Percentiles rank a stretch among this genome's conserved stretches.
phyloP scores from a whole-genome alignment of 257 asterid species.

The Solanum piurae region DNA sequence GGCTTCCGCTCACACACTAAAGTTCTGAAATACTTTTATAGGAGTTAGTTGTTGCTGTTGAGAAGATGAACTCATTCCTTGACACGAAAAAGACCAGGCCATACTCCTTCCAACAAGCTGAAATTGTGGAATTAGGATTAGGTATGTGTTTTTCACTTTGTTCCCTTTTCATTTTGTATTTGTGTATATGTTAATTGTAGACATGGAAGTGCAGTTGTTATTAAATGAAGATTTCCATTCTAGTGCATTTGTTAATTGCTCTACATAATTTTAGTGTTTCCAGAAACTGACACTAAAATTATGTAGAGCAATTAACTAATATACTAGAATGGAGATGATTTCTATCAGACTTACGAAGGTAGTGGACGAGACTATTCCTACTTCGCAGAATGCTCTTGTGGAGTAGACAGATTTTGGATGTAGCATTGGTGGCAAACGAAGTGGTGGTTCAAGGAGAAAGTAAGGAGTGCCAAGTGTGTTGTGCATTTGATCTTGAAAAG shows the following conservation, averaged over 20 bases:
- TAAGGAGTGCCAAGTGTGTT: background rate
- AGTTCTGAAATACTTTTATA: conserved; percentile 15
- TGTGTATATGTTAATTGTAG: background rate
- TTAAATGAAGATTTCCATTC: background rate
- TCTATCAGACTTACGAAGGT: background rate
- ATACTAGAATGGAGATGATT: background rate
- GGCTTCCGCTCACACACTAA: background rate
- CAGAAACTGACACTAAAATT: background rate
- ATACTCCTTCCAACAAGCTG: conserved; percentile 49
- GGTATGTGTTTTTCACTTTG: conserved; percentile 31
- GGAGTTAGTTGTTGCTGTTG: conserved; percentile 62
- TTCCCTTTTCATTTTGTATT: background rate
- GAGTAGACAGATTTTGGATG: background rate
- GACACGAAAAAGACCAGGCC: conserved; percentile 26
- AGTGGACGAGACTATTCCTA: background rate
- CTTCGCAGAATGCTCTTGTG: background rate
- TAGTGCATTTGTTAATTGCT: background rate
- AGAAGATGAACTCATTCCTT: conserved; percentile 50
- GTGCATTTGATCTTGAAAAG: background rate
- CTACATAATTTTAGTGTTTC: background rate
- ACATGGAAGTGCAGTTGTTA: background rate
- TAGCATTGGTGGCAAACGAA: background rate
- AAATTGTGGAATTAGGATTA: conserved; percentile 42
- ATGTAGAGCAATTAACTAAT: background rate
- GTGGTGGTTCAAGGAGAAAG: background rate